Evolutionary conservation across 306 rosid species (phyloP).

Genomic region (Trifolium repens): DNA sequence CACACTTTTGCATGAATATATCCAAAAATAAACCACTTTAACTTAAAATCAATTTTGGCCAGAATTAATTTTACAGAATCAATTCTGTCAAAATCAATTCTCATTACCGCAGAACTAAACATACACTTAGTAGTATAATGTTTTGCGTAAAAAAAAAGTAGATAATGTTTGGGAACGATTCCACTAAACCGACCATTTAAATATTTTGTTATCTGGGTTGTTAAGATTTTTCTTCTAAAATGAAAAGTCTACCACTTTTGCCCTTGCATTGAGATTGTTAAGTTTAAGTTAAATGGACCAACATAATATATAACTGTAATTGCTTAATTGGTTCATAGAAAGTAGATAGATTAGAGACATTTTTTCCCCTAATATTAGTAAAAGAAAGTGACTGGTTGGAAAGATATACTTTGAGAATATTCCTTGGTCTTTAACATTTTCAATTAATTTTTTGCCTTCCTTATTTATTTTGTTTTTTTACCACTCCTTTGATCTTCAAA

Average conservation of each 20-base stretch:
- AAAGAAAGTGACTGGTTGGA: neutral
- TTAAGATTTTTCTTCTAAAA: neutral
- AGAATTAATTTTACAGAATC: too few species aligned
- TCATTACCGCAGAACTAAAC: too few species aligned
- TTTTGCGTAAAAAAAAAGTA: too few species aligned
- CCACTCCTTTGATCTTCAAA: neutral
- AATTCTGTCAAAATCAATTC: too few species aligned
- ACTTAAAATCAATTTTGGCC: too few species aligned
- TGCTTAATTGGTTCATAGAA: neutral
- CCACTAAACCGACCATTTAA: slow-evolving; percentile 47
- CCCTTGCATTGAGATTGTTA: neutral
- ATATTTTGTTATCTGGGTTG: neutral
- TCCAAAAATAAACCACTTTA: too few species aligned
- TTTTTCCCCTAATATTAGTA: neutral
- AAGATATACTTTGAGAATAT: neutral
- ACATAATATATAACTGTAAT: slow-evolving; percentile 29
- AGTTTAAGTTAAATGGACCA: slow-evolving; percentile 34
- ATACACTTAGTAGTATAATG: neutral
- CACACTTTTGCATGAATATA: too few species aligned
- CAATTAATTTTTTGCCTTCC: neutral
- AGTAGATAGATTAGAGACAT: neutral
- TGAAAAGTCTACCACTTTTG: slow-evolving; percentile 13
- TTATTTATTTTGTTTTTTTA: neutral
- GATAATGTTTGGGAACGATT: slow-evolving; percentile 44
- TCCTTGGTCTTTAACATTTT: neutral